Base-by-base conservation (phyloP, 352 stramenopile species). In the Stephanocyclus meneghinianus region DNA sequence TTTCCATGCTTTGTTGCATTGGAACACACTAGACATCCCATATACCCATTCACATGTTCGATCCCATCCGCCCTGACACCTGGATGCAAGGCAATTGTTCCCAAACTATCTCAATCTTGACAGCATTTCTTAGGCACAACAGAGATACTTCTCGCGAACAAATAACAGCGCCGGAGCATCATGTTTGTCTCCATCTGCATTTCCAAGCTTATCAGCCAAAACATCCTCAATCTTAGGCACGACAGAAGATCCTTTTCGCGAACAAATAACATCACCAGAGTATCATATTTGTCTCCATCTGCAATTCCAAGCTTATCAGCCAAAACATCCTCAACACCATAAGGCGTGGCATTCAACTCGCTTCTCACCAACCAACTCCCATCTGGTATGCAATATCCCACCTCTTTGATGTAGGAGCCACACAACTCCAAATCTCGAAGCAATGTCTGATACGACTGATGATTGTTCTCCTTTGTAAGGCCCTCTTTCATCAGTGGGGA, bases 121-220 rank as follows among this genome's bases (percentile, higher is more conserved):
- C 73, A 0, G 80, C 85, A 68, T 86, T 87, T n/a, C 70, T 68
- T 13, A 93, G 48, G 10, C 74, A 76, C 2, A 51, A 71, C 1
- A 91, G 32, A 93, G 75, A 70, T 93, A 85, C 32, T 69, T 85
- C 76, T 93, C 85, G 42, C 83, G n/a, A 15, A 92, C 64, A 85
- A 93, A 93, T 18, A 92, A 68, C 21, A 93, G 63, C 47, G 74
- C 77, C 0, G 86, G 86, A 21, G 83, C 67, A 69, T 76, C 60
- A 56, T 51, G 18, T 30, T 70, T 51, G 4, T 66, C n/a, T 13
- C 70, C 21, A 16, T 71, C 65, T 13, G 50, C 50, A 16, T 51
- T 37, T 8, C 57, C 45, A 45, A 18, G 5, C 26, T 65, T 45
- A 13, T 29, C 48, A 56, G 37, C 18, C 40, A 66, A 44, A 3